Percentiles rank a stretch among this genome's conserved stretches.
phyloP scores from a whole-genome alignment of 1,139 yeast species.

The Pichia sp. region DNA sequence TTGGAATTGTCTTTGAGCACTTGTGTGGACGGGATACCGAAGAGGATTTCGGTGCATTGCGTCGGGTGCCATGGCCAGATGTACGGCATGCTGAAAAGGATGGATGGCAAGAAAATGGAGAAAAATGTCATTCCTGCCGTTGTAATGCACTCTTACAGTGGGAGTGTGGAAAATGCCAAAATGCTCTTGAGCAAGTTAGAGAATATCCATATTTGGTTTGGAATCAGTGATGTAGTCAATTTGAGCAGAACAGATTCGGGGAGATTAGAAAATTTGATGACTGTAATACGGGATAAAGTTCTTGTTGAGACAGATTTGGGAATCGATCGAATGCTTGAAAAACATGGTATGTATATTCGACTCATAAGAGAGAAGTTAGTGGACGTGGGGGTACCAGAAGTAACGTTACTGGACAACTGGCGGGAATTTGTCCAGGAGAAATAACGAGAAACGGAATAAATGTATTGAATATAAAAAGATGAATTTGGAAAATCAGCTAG shows the following conservation, averaged over 20 bases:
- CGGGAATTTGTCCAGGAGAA: not conserved
- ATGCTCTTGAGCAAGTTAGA: slow-evolving; percentile 49
- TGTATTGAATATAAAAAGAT: not conserved
- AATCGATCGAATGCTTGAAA: slow-evolving; percentile 22
- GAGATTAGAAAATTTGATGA: slow-evolving; percentile 24
- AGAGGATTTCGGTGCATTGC: slow-evolving; percentile 70
- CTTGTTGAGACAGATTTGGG: slow-evolving; percentile 53
- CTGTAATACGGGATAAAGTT: slow-evolving; percentile 34
- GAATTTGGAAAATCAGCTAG: not conserved
- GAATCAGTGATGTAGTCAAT: slow-evolving; percentile 58
- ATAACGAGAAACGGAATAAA: not conserved
- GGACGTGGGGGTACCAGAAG: not conserved
- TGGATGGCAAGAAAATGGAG: slow-evolving; percentile 1
- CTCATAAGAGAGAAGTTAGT: not conserved
- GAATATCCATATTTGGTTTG: slow-evolving; percentile 45
- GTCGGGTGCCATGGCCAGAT: slow-evolving; percentile 71
- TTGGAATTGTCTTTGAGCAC: slow-evolving; percentile 46
- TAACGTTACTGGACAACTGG: slow-evolving; percentile 7
- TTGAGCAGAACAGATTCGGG: slow-evolving; percentile 37
- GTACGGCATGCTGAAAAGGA: slow-evolving; percentile 40
- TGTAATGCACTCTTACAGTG: slow-evolving; percentile 82
- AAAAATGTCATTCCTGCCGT: slow-evolving; percentile 34
- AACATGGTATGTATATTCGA: slow-evolving; percentile 7
- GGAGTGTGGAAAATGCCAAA: slow-evolving; percentile 62
- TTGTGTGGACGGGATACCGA: slow-evolving; percentile 16